These are phyloP conservation scores for Lipomyces sp. DNA, from an alignment of 805 yeast species.

Conservation along the genomic window DNA sequence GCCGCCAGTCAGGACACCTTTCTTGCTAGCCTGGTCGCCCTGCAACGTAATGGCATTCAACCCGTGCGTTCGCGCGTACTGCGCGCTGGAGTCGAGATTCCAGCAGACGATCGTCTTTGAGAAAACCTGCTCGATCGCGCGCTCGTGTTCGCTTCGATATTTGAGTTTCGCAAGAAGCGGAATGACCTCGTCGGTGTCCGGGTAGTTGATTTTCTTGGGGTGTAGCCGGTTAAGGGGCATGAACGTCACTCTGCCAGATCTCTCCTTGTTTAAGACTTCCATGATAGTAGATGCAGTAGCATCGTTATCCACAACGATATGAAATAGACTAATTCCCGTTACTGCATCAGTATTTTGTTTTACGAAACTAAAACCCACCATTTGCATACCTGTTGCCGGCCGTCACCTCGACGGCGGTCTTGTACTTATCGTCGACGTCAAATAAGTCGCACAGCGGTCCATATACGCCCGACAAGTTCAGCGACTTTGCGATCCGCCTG, in stretches of 20 bases:
- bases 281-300: constrained; percentile 75
- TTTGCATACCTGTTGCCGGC: constrained; percentile 85
- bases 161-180: constrained; percentile 76
- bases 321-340: constrained; percentile 60
- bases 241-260: constrained; percentile 83
- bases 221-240: constrained; percentile 77
- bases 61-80: constrained; percentile 56
- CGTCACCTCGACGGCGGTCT: constrained; percentile 80
- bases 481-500: constrained; percentile 53
- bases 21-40: constrained; percentile 83
- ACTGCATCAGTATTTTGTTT: no score
- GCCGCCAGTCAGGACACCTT: constrained; percentile 88
- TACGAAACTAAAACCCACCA: no score
- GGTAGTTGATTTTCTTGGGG: constrained; percentile 48
- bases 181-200: constrained; percentile 63
- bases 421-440: constrained; percentile 74
- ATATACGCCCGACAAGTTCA: constrained; percentile 61
- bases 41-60: constrained; percentile 81
- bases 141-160: constrained; percentile 52
- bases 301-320: constrained; percentile 85
- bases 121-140: constrained; percentile 75
- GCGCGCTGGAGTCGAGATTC: constrained; percentile 64
- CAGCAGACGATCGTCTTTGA: constrained; percentile 76
- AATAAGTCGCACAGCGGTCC: constrained; percentile 88
- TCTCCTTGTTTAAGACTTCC: constrained; percentile 67